Percentiles rank a stretch among this genome's conserved stretches.
phyloP scores from a whole-genome alignment of 768 basidiomycete species.

The Mycena venus region DNA sequence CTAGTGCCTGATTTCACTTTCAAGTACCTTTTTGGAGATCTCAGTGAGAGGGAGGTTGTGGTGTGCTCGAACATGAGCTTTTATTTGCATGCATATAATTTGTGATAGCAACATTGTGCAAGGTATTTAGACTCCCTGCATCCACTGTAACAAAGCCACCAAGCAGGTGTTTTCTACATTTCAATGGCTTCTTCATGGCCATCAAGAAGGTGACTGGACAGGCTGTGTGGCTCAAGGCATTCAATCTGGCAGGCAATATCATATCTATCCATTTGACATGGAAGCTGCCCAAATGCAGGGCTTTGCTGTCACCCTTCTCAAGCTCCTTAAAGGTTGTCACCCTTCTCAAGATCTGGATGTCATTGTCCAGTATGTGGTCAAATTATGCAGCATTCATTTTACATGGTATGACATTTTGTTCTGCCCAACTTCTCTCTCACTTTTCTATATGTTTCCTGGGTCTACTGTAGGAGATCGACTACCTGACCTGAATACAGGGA shows the following conservation, averaged over 20 bases:
- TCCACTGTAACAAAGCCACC: neutral
- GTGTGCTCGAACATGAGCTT: neutral
- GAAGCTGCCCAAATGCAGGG: conserved; percentile 24
- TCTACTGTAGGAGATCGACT: conserved; percentile 3
- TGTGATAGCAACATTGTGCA: too few species aligned
- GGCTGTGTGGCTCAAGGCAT: conserved; percentile 9
- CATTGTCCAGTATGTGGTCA: neutral
- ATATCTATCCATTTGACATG: conserved; percentile 10
- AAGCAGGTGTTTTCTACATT: neutral
- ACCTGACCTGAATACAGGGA: neutral
- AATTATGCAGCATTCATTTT: conserved; percentile 3
- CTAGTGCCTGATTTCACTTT: neutral
- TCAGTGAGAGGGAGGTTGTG: conserved; percentile 22
- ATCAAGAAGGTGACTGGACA: conserved; percentile 8
- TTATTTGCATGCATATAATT: neutral
- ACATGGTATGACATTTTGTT: neutral
- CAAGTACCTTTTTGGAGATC: neutral
- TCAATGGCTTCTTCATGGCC: conserved; percentile 18
- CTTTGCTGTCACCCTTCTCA: neutral
- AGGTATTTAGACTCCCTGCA: neutral
- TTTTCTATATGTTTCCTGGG: neutral
- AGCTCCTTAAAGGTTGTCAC: neutral
- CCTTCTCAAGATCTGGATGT: neutral
- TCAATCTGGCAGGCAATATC: conserved; percentile 15
- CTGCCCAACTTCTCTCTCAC: neutral